Conservation (phyloP, 1,284 basidiomycete species). For the Rhodotorula sp. region DNA sequence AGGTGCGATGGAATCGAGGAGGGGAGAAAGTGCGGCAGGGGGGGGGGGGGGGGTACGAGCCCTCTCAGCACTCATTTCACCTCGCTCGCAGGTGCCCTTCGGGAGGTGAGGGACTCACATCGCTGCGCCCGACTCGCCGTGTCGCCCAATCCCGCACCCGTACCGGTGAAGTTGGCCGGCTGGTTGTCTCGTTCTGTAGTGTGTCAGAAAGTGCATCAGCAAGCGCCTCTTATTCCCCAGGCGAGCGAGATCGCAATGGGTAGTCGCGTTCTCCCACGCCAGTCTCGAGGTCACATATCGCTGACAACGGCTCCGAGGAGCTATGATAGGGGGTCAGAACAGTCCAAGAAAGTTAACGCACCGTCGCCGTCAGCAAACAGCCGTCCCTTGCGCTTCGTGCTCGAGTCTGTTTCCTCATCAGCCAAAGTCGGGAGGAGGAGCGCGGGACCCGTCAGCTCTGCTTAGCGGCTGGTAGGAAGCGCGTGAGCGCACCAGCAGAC, state of each 20-base stretch:
- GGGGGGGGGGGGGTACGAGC: not conserved
- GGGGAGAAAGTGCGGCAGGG: too few species aligned
- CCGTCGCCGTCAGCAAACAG: slow-evolving; percentile 47
- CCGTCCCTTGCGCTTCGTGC: slow-evolving; percentile 50
- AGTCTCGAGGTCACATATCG: too few species aligned
- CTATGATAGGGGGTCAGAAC: too few species aligned
- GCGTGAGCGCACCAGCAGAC: not conserved
- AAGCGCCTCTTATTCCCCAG: not conserved
- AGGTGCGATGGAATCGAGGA: not conserved
- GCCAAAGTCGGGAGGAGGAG: not conserved
- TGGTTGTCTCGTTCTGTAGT: not conserved
- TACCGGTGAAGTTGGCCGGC: not conserved
- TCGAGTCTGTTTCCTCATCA: slow-evolving; percentile 8
- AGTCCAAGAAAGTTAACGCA: slow-evolving; percentile 1
- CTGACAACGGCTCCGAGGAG: too few species aligned
- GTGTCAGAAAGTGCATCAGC: not conserved
- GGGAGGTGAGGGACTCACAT: slow-evolving; percentile 1
- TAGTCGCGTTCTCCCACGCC: too few species aligned
- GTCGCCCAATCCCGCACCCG: not conserved
- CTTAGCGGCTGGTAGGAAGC: not conserved
- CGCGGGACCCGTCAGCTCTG: not conserved
- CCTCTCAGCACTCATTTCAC: too few species aligned
- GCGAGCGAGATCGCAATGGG: too few species aligned
- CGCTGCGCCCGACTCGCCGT: slow-evolving; percentile 20
- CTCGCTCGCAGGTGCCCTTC: not conserved